These are phyloP conservation scores for Capronia americana DNA, from an alignment of 2,329 filamentous ascomycete species.

Conservation along the genomic window DNA sequence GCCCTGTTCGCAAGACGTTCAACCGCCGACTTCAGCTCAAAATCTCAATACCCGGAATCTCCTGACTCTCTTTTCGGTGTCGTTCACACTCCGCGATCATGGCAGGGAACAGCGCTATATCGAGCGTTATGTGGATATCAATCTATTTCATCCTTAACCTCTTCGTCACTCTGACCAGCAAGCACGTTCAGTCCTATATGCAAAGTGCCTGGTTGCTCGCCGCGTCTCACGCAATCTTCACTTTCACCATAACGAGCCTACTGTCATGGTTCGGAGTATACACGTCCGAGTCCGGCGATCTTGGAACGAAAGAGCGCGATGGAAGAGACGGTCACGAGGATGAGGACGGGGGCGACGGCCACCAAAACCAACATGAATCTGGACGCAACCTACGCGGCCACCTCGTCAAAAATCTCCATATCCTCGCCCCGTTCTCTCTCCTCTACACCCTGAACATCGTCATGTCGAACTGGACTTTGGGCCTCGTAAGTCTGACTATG, in stretches of 20 bases:
- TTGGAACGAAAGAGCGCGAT: not conserved
- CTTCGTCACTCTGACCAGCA: conserved; percentile 30
- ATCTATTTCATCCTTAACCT: conserved; percentile 31
- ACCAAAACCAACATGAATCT: not conserved
- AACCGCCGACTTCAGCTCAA: not conserved
- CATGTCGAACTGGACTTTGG: conserved; percentile 30
- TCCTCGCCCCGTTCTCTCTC: conserved; percentile 28
- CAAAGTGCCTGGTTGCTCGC: conserved; percentile 28
- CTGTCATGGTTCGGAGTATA: not conserved
- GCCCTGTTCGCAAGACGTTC: not conserved
- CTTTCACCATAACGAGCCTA: conserved; percentile 17
- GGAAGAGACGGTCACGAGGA: not conserved
- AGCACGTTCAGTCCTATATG: conserved; percentile 17
- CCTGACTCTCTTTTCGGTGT: not conserved
- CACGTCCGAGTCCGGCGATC: not conserved
- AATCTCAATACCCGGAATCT: not conserved
- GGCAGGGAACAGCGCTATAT: conserved; percentile 1
- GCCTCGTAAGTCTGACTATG: conserved; percentile 26
- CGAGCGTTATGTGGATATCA: conserved; percentile 9
- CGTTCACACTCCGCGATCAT: not conserved
- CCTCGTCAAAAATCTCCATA: not conserved
- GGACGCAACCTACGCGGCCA: not conserved
- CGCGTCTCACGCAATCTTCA: conserved; percentile 24
- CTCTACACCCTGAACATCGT: conserved; percentile 33
- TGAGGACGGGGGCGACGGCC: not conserved